Evolutionary conservation across 2,329 filamentous ascomycete genomes (phyloP), one percentile per base, ranked within the genome.

Genomic region (Meredithiella fracta): DNA sequence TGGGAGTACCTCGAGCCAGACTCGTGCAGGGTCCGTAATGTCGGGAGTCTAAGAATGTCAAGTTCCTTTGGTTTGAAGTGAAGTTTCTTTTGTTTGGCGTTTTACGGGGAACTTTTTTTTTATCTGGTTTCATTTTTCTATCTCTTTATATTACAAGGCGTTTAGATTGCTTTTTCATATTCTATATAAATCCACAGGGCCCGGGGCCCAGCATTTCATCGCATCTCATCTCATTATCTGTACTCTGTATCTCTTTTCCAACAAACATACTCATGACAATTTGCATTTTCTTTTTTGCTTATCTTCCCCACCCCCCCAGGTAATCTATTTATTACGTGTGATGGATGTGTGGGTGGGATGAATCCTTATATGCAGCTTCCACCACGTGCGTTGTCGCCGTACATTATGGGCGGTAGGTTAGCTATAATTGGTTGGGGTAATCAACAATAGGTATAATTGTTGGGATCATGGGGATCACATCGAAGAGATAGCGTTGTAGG

Each of bases 1-100:
- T 51, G 67, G 67, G 42, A 70, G 68, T 59, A 65, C 67, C 56
- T 68, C 68, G n/a, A 69, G 65, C 47, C 60, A 60, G 15, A 51
- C 11, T 44, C 15, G 15, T 9, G 40, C 20, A 20, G 15, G 20
- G 11, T 44, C 15, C 17, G 20, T n/a, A 8, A 22, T n/a, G 11
- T 44, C 20, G 15, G 40, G 11, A n/a, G 15, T 20, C 23, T 44
- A 17, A 11, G 20, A n/a, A n/a, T 3, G 20, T n/a, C 15, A 14
- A n/a, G 11, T 25, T 47, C 14, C 25, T 52, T 29, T 25, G 22
- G 34, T 40, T 42, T 23, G 23, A 29, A 26, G 42, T 34, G 25
- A 15, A 7, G 6, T 34, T 15, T 47, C 3, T 58, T 37, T 20
- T 40, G n/a, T 49, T 31, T 34, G 31, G 44, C 44, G 20, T 55